Conservation (phyloP, 208 protist species). For the Wallacemonas collosoma region DNA sequence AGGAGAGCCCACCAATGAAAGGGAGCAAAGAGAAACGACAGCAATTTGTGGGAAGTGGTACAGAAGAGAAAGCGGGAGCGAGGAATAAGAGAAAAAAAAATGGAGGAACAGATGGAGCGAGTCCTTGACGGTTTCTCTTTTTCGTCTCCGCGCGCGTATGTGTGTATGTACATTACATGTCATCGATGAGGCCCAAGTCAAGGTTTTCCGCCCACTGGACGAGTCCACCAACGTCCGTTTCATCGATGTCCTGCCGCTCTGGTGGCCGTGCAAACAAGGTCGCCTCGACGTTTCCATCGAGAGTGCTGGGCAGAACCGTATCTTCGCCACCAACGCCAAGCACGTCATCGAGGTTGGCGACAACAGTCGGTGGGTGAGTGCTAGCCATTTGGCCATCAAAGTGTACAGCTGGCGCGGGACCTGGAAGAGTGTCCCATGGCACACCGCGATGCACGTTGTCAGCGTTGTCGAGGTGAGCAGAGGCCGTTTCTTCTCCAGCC, state of each 20-base stretch:
- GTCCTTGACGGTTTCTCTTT: too few relatives aligned
- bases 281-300: neutral
- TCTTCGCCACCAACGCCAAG: constrained; percentile 6
- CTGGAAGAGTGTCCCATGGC: constrained; percentile 20
- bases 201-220: constrained; percentile 58
- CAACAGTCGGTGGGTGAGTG: neutral
- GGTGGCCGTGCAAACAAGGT: neutral
- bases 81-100: too few relatives aligned
- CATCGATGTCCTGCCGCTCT: constrained; percentile 15
- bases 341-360: neutral
- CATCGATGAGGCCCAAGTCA: constrained; percentile 37
- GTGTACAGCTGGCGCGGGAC: too few relatives aligned
- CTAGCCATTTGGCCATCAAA: too few relatives aligned
- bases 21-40: too few relatives aligned
- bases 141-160: neutral
- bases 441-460: constrained; percentile 7
- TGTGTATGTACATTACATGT: constrained; percentile 17
- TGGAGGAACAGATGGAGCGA: neutral
- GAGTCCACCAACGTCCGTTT: constrained; percentile 49
- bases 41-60: too few relatives aligned
- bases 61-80: too few relatives aligned
- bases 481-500: too few relatives aligned
- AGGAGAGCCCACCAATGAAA: too few relatives aligned
- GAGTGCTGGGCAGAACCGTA: constrained; percentile 15
- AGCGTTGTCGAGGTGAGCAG: too few relatives aligned